These are phyloP conservation scores for Fusarium napiforme DNA, from an alignment of 2,329 filamentous ascomycete species.

Conservation along the genomic window DNA sequence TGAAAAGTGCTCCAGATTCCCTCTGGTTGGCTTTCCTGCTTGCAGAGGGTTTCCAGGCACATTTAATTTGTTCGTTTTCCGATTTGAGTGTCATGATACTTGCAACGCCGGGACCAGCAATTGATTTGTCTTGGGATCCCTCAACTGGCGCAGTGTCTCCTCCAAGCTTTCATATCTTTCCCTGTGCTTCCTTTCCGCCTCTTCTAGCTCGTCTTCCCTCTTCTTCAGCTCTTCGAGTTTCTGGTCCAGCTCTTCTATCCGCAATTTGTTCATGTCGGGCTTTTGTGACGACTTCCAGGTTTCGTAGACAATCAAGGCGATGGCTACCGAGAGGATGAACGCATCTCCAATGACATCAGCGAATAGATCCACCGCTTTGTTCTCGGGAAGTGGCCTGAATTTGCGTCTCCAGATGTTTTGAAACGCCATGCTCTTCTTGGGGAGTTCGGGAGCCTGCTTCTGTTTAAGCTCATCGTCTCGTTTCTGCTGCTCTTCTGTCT, in stretches of 20 bases:
- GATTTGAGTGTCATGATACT: constrained; percentile 5
- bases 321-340: constrained; percentile 71
- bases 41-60: neutral
- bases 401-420: constrained; percentile 70
- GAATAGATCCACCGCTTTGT: constrained; percentile 73
- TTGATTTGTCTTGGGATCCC: constrained; percentile 67
- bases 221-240: constrained; percentile 61
- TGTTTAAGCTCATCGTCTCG: constrained; percentile 62
- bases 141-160: constrained; percentile 61
- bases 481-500: constrained; percentile 69
- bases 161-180: constrained; percentile 65
- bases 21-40: neutral
- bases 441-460: constrained; percentile 47
- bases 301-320: constrained; percentile 69
- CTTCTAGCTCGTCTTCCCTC: constrained; percentile 62
- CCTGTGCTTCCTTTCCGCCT: constrained; percentile 56
- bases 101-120: constrained; percentile 59
- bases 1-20: neutral
- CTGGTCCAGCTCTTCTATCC: constrained; percentile 61
- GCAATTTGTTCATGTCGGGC: constrained; percentile 67
- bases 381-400: constrained; percentile 71
- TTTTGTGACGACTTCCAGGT: constrained; percentile 69
- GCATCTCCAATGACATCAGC: constrained; percentile 72
- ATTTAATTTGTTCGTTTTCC: neutral
- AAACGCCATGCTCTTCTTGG: constrained; percentile 47